Evolutionary conservation across 2,329 filamentous ascomycete species (phyloP).

Genomic region (Ceratocystis papillata): DNA sequence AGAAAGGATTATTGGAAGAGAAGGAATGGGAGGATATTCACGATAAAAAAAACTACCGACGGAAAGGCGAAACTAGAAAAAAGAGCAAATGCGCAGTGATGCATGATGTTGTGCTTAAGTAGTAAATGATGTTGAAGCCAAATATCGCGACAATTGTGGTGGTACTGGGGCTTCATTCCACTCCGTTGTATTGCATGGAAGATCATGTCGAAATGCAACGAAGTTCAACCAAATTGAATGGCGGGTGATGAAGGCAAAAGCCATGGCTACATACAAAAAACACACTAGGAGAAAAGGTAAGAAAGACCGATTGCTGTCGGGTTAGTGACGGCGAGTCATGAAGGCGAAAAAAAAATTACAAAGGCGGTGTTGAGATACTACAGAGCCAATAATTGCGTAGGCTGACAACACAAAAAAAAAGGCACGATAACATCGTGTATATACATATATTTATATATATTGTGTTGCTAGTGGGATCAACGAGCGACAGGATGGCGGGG

Average conservation of each 20-base stretch:
- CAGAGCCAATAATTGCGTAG: too few relatives aligned
- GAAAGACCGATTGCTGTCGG: neutral
- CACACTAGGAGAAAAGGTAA: neutral
- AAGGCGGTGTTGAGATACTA: neutral
- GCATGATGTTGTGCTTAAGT: neutral
- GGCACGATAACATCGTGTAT: neutral
- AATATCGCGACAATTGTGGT: constrained; percentile 5
- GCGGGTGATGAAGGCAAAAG: too few relatives aligned
- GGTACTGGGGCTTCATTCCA: neutral
- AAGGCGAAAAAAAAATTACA: neutral
- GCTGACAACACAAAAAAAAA: neutral
- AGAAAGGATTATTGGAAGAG: too few relatives aligned
- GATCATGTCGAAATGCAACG: neutral
- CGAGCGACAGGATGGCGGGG: neutral
- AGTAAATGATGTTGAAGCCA: neutral
- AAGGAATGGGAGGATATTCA: neutral
- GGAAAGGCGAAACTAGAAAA: neutral
- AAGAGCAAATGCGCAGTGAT: neutral
- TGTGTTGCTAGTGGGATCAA: neutral
- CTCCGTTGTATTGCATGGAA: neutral
- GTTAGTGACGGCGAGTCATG: neutral
- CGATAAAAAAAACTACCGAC: neutral
- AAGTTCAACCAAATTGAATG: too few relatives aligned
- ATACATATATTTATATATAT: neutral
- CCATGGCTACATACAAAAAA: too few relatives aligned